Percentiles rank a stretch among this genome's conserved stretches.
phyloP scores from a whole-genome alignment of 495 filamentous ascomycete genomes.

The Hypoxylon lenormandii region DNA sequence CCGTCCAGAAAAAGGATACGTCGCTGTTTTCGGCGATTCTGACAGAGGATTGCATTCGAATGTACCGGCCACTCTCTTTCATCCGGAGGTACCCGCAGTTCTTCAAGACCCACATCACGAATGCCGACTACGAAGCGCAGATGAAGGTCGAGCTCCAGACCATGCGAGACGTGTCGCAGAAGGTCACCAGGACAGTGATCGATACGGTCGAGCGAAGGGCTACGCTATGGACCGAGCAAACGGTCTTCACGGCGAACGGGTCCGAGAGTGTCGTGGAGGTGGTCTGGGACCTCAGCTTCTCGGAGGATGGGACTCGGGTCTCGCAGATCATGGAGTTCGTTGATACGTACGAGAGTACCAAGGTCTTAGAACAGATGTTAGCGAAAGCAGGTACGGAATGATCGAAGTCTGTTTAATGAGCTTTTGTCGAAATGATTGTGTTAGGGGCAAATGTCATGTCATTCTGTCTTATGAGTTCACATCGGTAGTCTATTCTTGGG shows the following conservation, averaged over 20 bases:
- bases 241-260: not conserved
- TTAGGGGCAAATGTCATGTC: no score
- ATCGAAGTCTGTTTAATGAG: not conserved
- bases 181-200: slow-evolving; percentile 16
- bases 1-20: slow-evolving; percentile 6
- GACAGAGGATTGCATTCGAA: slow-evolving; percentile 16
- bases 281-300: slow-evolving; percentile 16
- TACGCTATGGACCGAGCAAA: slow-evolving; percentile 17
- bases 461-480: no score
- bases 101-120: slow-evolving; percentile 22
- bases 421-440: no score
- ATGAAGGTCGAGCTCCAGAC: slow-evolving; percentile 28
- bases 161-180: slow-evolving; percentile 23
- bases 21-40: slow-evolving; percentile 6
- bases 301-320: slow-evolving; percentile 20
- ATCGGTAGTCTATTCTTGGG: no score
- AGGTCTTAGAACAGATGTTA: slow-evolving; percentile 22
- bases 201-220: slow-evolving; percentile 20
- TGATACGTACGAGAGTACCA: slow-evolving; percentile 19
- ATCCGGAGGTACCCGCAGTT: slow-evolving; percentile 26
- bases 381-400: not conserved
- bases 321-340: slow-evolving; percentile 14
- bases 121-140: slow-evolving; percentile 35
- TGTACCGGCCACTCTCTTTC: slow-evolving; percentile 26
- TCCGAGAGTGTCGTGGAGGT: slow-evolving; percentile 8